phyloP scores from a whole-genome alignment of 2,329 filamentous ascomycete species.

The Penicillium sp. region DNA sequence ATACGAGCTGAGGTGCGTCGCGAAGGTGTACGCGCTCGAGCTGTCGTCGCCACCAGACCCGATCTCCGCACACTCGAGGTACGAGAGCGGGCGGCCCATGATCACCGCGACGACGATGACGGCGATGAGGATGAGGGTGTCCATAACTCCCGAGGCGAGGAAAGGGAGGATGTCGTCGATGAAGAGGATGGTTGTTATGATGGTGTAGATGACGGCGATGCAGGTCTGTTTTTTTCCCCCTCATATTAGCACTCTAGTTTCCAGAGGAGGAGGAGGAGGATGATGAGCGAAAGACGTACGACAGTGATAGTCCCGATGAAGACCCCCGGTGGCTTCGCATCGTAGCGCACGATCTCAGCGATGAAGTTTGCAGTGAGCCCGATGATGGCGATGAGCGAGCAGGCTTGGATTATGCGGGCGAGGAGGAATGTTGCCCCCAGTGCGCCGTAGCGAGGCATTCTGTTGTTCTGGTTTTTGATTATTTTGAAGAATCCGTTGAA shows the following conservation, averaged over 20 bases:
- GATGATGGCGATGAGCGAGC: slow-evolving; percentile 76
- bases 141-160: slow-evolving; percentile 68
- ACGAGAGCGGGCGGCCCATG: slow-evolving; percentile 79
- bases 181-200: slow-evolving; percentile 81
- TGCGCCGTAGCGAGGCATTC: slow-evolving; percentile 62
- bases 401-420: slow-evolving; percentile 71
- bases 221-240: slow-evolving; percentile 61
- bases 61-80: slow-evolving; percentile 71
- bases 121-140: slow-evolving; percentile 73
- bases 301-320: slow-evolving; percentile 79
- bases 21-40: slow-evolving; percentile 59
- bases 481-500: neutral
- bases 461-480: slow-evolving; percentile 6
- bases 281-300: slow-evolving; percentile 59
- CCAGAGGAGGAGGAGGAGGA: neutral
- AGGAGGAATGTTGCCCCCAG: slow-evolving; percentile 79
- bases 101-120: slow-evolving; percentile 77
- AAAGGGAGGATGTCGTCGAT: slow-evolving; percentile 76
- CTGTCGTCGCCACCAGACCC: slow-evolving; percentile 35
- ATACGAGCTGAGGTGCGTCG: slow-evolving; percentile 57
- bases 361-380: slow-evolving; percentile 85
- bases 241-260: neutral
- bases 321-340: slow-evolving; percentile 70
- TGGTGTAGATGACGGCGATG: slow-evolving; percentile 78
- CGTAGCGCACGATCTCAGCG: slow-evolving; percentile 70